phyloP scores from a whole-genome alignment of 441 rosid genomes.

The Bruguiera hainesii region DNA sequence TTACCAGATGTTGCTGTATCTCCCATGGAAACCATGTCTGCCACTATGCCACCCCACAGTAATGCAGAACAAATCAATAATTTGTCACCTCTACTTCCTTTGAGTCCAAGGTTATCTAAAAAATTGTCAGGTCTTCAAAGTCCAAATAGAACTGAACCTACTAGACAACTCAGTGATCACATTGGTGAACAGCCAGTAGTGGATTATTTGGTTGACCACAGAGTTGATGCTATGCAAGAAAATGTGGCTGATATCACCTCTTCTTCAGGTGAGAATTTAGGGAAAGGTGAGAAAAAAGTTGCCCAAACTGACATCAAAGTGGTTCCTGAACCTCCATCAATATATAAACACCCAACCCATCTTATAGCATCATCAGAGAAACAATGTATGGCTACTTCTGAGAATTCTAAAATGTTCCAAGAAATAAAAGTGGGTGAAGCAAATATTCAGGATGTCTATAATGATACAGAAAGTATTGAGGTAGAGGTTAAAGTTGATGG shows the following conservation, averaged over 20 bases:
- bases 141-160: constrained; percentile 32
- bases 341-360: constrained; percentile 81
- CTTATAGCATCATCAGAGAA: constrained; percentile 86
- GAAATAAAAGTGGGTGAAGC: constrained; percentile 43
- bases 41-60: constrained; percentile 31
- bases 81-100: constrained; percentile 42
- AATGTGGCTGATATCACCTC: constrained; percentile 31
- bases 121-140: constrained; percentile 53
- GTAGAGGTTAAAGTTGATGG: constrained; percentile 55
- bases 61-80: constrained; percentile 34
- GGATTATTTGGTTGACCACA: constrained; percentile 56
- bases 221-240: constrained; percentile 37
- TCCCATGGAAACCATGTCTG: constrained; percentile 36
- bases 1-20: constrained; percentile 33
- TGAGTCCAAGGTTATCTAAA: constrained; percentile 53
- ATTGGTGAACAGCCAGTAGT: constrained; percentile 37
- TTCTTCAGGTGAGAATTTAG: constrained; percentile 39
- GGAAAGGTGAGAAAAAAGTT: constrained; percentile 45
- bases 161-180: constrained; percentile 32
- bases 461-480: constrained; percentile 38
- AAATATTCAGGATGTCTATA: constrained; percentile 46
- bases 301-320: constrained; percentile 42
- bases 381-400: constrained; percentile 49
- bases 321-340: constrained; percentile 39
- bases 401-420: constrained; percentile 34